Percentiles rank a stretch among this genome's conserved stretches.
These are phyloP conservation scores for Nadsonia commutata DNA, from an alignment of 1,139 yeast species.

Conservation along the genomic window DNA sequence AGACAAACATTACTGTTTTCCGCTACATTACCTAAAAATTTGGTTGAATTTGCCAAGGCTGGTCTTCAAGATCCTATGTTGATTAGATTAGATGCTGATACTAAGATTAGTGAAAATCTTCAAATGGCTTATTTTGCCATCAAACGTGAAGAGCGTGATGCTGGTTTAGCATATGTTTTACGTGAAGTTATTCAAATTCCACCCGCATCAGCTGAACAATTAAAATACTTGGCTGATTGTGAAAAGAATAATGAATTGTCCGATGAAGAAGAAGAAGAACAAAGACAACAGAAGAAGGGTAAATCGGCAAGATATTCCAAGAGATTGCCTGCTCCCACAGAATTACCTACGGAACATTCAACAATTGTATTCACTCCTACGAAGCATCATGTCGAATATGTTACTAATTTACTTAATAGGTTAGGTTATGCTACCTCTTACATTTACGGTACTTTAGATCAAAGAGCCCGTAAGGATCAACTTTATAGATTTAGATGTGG, in stretches of 20 bases:
- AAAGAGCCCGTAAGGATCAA: constrained; percentile 85
- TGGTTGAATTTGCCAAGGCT: constrained; percentile 95
- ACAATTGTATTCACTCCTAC: constrained; percentile 95
- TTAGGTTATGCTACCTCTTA: constrained; percentile 81
- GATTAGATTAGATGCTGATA: constrained; percentile 83
- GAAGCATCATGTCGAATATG: constrained; percentile 91
- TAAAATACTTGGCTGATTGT: constrained; percentile 32
- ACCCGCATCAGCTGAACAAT: constrained; percentile 39
- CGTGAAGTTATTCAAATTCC: constrained; percentile 84
- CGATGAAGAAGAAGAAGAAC: constrained; percentile 29
- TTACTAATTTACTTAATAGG: constrained; percentile 50
- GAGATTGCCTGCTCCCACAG: constrained; percentile 63
- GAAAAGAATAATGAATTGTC: constrained; percentile 36
- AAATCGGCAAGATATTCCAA: constrained; percentile 28
- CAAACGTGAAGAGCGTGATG: constrained; percentile 80
- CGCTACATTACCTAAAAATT: constrained; percentile 83
- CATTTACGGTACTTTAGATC: constrained; percentile 90
- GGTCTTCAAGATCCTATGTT: constrained; percentile 85
- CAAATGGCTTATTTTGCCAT: constrained; percentile 81
- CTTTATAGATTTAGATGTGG: constrained; percentile 76
- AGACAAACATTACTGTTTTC: constrained; percentile 86
- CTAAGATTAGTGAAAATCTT: constrained; percentile 75
- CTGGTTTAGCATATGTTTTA: constrained; percentile 56
- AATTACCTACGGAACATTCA: constrained; percentile 67
- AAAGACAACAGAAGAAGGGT: constrained; percentile 19